Percentiles rank a stretch among this genome's conserved stretches.
Conservation (phyloP, 2,329 filamentous ascomycete genomes). For the Emydomyces testavorans region DNA sequence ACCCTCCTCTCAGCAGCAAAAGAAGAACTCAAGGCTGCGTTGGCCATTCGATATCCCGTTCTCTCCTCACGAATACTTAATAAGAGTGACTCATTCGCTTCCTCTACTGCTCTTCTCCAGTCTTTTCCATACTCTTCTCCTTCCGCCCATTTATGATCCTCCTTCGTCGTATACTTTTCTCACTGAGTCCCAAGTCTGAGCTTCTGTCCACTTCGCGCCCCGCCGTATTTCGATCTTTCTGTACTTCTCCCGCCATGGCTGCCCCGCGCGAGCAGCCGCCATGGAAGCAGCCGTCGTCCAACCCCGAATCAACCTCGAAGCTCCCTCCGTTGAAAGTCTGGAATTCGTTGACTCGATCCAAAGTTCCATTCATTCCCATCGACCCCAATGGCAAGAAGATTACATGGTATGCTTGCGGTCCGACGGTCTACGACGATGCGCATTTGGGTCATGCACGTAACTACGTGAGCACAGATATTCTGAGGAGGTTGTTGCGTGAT, state of each 20-base stretch:
- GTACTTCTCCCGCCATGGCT: constrained; percentile 9
- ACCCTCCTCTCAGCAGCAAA: not conserved
- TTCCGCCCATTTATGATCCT: constrained; percentile 6
- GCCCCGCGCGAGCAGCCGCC: constrained; percentile 35
- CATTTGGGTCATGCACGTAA: constrained; percentile 78
- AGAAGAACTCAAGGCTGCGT: not conserved
- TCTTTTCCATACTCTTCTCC: not conserved
- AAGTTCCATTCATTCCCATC: constrained; percentile 63
- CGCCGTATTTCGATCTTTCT: constrained; percentile 5
- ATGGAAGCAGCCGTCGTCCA: constrained; percentile 33
- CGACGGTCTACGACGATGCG: constrained; percentile 71
- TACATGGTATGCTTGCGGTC: constrained; percentile 81
- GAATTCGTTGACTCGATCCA: constrained; percentile 66
- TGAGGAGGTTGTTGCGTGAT: constrained; percentile 67
- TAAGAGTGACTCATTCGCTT: constrained; percentile 8
- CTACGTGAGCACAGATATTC: constrained; percentile 82
- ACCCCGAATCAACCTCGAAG: constrained; percentile 24
- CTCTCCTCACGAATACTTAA: not conserved
- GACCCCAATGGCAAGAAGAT: constrained; percentile 57
- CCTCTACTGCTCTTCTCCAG: not conserved
- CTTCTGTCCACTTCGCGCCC: constrained; percentile 2
- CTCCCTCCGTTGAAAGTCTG: constrained; percentile 58
- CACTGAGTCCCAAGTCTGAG: constrained; percentile 3
- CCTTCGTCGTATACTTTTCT: not conserved
- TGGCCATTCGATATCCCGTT: not conserved